Conservation (phyloP, 805 yeast genomes). For the Ogataea trehaloabstinens region DNA sequence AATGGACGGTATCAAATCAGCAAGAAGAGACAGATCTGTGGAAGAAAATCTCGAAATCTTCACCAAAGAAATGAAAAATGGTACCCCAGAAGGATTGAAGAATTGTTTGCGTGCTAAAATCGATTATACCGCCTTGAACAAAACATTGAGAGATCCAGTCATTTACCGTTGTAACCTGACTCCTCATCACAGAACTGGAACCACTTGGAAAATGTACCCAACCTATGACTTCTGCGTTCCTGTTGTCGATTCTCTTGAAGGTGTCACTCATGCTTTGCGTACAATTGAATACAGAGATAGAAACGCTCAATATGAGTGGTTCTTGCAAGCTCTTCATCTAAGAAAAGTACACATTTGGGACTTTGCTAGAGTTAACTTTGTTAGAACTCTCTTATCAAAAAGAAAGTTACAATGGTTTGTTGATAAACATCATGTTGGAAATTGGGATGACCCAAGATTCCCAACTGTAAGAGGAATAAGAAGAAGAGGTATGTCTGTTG, state of each 20-base stretch:
- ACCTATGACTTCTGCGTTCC: slow-evolving; percentile 99
- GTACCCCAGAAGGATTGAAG: slow-evolving; percentile 88
- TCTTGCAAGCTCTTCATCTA: slow-evolving; percentile 72
- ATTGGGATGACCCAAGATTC: slow-evolving; percentile 99
- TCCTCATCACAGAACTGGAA: slow-evolving; percentile 97
- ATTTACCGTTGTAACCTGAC: slow-evolving; percentile 95
- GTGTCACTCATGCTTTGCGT: slow-evolving; percentile 97
- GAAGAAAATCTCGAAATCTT: slow-evolving; percentile 89
- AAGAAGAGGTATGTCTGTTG: slow-evolving; percentile 99
- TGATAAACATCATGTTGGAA: slow-evolving; percentile 78
- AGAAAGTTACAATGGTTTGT: slow-evolving; percentile 99
- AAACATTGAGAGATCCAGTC: slow-evolving; percentile 96
- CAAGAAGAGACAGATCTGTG: slow-evolving; percentile 86
- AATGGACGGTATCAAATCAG: slow-evolving; percentile 93
- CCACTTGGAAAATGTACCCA: slow-evolving; percentile 94
- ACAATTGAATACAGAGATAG: slow-evolving; percentile 99
- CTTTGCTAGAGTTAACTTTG: slow-evolving; percentile 95
- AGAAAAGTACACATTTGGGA: slow-evolving; percentile 98
- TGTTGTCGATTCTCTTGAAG: slow-evolving; percentile 91
- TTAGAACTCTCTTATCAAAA: slow-evolving; percentile 92
- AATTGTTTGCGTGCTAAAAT: slow-evolving; percentile 97
- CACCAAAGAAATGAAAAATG: slow-evolving; percentile 89
- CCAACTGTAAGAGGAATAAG: slow-evolving; percentile 99
- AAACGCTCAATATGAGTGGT: slow-evolving; percentile 97
- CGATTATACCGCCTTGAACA: slow-evolving; percentile 86